Evolutionary conservation across 2,329 filamentous ascomycete species (phyloP), one percentile per base, ranked within the genome.

Genomic region (Alternaria novae-zelandiae): DNA sequence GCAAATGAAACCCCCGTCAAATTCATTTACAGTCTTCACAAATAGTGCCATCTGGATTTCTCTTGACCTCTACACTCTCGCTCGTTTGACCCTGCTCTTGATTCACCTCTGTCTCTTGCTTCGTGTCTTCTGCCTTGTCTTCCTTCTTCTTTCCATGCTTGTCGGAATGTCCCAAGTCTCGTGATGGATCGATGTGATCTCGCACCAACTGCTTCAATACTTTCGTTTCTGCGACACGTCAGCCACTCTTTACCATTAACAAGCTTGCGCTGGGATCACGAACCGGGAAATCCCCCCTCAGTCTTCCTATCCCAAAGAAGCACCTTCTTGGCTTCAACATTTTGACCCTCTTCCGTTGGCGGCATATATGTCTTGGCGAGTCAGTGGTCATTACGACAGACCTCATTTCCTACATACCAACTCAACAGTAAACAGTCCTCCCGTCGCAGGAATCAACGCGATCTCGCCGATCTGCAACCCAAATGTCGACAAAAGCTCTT

Each of bases 401-500:
- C 32, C 32, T 36, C 15, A n/a, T 21, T 23, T 11, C 17, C 15
- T 20, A 44, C 71, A 30, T 60, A 78, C 76, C 59, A 97, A 87
- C 62, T 90, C 86, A 12, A 98, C 90, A 21, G 88, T 85, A 75
- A 98, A 99, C 3, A 91, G 84, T 0, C 96, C 95, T 17, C 95
- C 94, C 0, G 93, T 96, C 13, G 89, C 86, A 1, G 96, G 96
- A 68, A 96, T 88, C 8, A 99, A 86, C 15, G 95, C 89, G 10
- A 98, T 90, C 80, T 98, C 95, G 65, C 94, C 94, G 2, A 98
- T 87, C 47, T 88, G 85, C 2, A 89, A 92, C 58, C 88, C 88
- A 82, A 99, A 99, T 1, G 95, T 99, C 2, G 93, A 97, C 41
- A 99, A 89, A 47, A 99, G 89, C 81, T 98, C 96, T 85, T 98